phyloP scores from a whole-genome alignment of 768 basidiomycete genomes.

The Termitomyces sp. region DNA sequence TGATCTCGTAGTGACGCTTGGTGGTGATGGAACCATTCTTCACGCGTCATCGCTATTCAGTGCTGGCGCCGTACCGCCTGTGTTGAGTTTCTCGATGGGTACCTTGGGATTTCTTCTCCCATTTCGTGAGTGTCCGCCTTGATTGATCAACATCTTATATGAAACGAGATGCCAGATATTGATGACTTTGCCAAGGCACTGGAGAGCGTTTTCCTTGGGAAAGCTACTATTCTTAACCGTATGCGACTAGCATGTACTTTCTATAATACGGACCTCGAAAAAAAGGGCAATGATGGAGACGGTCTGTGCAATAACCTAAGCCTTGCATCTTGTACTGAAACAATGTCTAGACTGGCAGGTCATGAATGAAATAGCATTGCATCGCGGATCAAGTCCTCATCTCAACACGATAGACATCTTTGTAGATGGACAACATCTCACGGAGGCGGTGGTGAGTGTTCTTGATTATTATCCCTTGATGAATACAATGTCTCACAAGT shows the following conservation, averaged over 20 bases:
- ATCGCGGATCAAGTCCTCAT: constrained; percentile 88
- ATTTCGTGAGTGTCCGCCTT: constrained; percentile 61
- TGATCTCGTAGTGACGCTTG: constrained; percentile 85
- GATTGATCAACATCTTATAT: background rate
- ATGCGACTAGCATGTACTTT: constrained; percentile 88
- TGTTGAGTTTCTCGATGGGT: constrained; percentile 88
- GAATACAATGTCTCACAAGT: constrained; percentile 7
- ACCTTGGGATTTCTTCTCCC: constrained; percentile 91
- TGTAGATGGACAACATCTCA: constrained; percentile 92
- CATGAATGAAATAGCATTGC: constrained; percentile 94
- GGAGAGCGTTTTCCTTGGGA: constrained; percentile 72
- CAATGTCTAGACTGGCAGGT: constrained; percentile 78
- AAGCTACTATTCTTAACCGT: constrained; percentile 76
- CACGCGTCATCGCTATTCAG: constrained; percentile 91
- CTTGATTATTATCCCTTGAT: background rate
- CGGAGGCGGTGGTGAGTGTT: constrained; percentile 83
- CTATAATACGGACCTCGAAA: constrained; percentile 51
- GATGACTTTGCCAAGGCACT: constrained; percentile 80
- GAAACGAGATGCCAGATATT: constrained; percentile 52
- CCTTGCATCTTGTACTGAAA: constrained; percentile 3
- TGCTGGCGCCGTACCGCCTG: constrained; percentile 87
- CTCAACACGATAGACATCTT: constrained; percentile 91
- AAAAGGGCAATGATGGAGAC: constrained; percentile 51
- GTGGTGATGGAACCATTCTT: constrained; percentile 93
- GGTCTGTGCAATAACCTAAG: constrained; percentile 32